phyloP scores from a whole-genome alignment of 768 basidiomycete species.

The Suillus lakei region DNA sequence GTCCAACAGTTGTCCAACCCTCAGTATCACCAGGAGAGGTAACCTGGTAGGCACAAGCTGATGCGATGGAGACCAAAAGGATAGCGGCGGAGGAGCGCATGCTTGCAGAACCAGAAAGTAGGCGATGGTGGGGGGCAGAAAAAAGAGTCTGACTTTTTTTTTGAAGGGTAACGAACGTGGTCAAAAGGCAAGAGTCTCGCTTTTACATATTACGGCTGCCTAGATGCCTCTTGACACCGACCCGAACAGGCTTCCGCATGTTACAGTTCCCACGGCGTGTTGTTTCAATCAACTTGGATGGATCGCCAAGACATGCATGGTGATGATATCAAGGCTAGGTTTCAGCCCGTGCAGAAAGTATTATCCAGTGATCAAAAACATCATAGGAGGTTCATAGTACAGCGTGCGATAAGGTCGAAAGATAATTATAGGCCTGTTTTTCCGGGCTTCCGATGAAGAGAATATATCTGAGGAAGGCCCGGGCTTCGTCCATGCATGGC shows the following conservation, averaged over 20 bases:
- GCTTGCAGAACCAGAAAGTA: conserved; percentile 19
- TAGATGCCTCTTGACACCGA: conserved; percentile 11
- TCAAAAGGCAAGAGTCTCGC: conserved; percentile 14
- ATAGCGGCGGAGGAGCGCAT: conserved; percentile 51
- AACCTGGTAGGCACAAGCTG: conserved; percentile 68
- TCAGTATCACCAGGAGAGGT: conserved; percentile 48
- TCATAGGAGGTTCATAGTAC: background rate
- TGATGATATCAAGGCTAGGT: background rate
- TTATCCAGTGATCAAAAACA: background rate
- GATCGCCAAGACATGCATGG: background rate
- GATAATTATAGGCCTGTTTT: background rate
- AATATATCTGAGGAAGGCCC: background rate
- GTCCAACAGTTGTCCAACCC: conserved; percentile 63
- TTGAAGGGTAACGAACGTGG: conserved; percentile 25
- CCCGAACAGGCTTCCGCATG: conserved; percentile 10
- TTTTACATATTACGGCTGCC: conserved; percentile 4
- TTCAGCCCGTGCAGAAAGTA: background rate
- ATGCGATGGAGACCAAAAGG: conserved; percentile 55
- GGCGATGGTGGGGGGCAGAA: conserved; percentile 22
- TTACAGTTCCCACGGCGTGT: conserved; percentile 26
- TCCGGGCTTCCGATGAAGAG: background rate
- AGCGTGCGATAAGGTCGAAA: background rate
- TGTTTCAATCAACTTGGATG: no score
- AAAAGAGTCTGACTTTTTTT: conserved; percentile 22
- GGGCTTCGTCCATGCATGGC: background rate